phyloP scores from a whole-genome alignment of 208 protist species.

The Acanthamoeba healyi region DNA sequence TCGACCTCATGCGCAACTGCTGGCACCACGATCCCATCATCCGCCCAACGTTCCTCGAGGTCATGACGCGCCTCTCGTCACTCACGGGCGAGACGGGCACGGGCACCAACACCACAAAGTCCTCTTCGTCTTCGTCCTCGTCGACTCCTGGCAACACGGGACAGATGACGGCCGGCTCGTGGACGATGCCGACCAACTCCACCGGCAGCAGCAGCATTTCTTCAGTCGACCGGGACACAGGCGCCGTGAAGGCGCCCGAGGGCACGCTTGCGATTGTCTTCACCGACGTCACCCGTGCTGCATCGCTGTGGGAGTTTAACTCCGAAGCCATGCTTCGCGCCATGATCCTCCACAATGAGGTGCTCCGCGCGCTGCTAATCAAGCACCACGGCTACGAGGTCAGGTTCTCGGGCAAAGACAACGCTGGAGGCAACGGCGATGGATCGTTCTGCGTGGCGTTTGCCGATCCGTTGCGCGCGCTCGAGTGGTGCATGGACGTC shows the following conservation, averaged over 20 bases:
- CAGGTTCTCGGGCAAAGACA: not conserved
- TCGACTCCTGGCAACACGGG: not conserved
- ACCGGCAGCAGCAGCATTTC: not conserved
- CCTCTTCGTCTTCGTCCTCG: not conserved
- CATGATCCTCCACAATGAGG: constrained; percentile 25
- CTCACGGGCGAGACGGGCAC: constrained; percentile 4
- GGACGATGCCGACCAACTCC: not conserved
- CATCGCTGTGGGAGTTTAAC: constrained; percentile 46
- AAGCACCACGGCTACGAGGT: constrained; percentile 56
- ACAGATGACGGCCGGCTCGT: not conserved
- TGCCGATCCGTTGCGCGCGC: not conserved
- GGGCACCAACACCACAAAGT: constrained; percentile 18
- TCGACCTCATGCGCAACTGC: not conserved
- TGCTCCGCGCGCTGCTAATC: not conserved
- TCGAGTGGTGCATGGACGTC: constrained; percentile 33
- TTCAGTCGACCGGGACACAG: not conserved
- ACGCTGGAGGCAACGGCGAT: not conserved
- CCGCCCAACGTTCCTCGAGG: constrained; percentile 44
- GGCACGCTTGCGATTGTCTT: not conserved
- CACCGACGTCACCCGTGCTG: constrained; percentile 9
- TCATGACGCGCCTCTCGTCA: constrained; percentile 19
- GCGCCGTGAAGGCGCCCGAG: not conserved
- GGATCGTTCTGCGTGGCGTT: constrained; percentile 70
- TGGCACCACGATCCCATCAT: constrained; percentile 21
- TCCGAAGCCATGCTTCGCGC: constrained; percentile 12